Percentiles rank a stretch among this genome's conserved stretches.
phyloP scores from a whole-genome alignment of 164 flowering plant species.

The Cinnamomum micranthum region DNA sequence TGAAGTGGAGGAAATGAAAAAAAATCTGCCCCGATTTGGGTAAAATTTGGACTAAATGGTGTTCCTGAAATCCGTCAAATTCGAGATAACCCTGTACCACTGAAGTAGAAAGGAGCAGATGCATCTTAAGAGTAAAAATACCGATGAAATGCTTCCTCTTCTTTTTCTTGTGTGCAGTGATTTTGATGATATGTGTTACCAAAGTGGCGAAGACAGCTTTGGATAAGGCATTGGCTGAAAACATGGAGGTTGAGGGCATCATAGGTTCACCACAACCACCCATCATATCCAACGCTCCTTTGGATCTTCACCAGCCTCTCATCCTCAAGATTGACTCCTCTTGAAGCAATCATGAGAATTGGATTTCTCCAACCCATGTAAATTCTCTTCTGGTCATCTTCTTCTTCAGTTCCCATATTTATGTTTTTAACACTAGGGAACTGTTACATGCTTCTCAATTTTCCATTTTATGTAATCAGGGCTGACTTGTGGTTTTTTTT shows the following conservation, averaged over 20 bases:
- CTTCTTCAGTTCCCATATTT: background rate
- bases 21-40: no score
- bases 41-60: no score
- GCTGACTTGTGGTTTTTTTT: no score
- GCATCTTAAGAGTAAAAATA: background rate
- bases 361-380: slow-evolving; percentile 24
- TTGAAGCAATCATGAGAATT: slow-evolving; percentile 39
- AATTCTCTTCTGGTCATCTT: slow-evolving; percentile 21
- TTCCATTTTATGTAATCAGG: no score
- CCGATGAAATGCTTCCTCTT: background rate
- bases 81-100: no score
- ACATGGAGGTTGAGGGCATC: slow-evolving; percentile 41
- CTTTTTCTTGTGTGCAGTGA: slow-evolving; percentile 33
- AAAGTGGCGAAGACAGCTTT: slow-evolving; percentile 82
- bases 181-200: slow-evolving; percentile 56
- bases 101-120: no score
- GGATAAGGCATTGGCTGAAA: slow-evolving; percentile 84
- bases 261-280: slow-evolving; percentile 42
- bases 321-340: slow-evolving; percentile 56
- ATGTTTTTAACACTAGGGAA: background rate
- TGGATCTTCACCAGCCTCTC: slow-evolving; percentile 68
- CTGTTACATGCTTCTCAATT: no score
- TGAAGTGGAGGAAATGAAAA: no score
- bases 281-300: slow-evolving; percentile 28
- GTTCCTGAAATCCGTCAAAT: no score